Conservation (phyloP, 2,329 filamentous ascomycete genomes). For the Sporothrix schenckii region DNA sequence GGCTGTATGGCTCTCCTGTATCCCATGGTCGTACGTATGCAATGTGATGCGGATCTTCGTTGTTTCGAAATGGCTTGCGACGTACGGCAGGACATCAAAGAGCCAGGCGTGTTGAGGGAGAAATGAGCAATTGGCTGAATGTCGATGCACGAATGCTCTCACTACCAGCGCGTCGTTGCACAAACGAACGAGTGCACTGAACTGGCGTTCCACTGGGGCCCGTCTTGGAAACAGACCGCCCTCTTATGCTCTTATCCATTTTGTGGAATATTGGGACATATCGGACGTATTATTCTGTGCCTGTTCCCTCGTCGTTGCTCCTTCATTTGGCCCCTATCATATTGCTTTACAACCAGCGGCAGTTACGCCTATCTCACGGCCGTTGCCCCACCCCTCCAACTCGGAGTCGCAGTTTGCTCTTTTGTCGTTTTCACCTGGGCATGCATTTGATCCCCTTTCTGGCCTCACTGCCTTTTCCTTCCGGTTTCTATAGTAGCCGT, state of each 20-base stretch:
- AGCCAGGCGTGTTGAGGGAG: not conserved
- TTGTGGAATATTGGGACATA: constrained; percentile 18
- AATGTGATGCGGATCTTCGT: not conserved
- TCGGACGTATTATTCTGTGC: constrained; percentile 6
- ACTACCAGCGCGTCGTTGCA: not conserved
- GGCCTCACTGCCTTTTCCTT: not conserved
- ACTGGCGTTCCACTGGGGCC: not conserved
- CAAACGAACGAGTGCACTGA: not conserved
- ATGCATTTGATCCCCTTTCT: not conserved
- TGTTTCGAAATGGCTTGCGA: not conserved
- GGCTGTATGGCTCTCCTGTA: not conserved
- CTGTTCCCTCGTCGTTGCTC: not conserved
- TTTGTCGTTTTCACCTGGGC: not conserved
- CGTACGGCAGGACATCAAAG: not conserved
- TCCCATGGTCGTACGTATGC: not conserved
- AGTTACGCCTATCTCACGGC: constrained; percentile 15
- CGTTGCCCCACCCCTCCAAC: constrained; percentile 26
- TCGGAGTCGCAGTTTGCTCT: not conserved
- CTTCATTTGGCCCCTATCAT: not conserved
- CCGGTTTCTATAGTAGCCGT: not conserved
- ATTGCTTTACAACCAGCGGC: not conserved
- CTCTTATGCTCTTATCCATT: not conserved
- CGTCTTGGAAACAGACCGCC: not conserved
- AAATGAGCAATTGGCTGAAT: constrained; percentile 13
- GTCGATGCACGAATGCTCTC: constrained; percentile 1